A percentile compares a stretch with the other conserved stretches of the same genome.
phyloP scores from a whole-genome alignment of 768 basidiomycete species.

The Rhodotorula diobovata region DNA sequence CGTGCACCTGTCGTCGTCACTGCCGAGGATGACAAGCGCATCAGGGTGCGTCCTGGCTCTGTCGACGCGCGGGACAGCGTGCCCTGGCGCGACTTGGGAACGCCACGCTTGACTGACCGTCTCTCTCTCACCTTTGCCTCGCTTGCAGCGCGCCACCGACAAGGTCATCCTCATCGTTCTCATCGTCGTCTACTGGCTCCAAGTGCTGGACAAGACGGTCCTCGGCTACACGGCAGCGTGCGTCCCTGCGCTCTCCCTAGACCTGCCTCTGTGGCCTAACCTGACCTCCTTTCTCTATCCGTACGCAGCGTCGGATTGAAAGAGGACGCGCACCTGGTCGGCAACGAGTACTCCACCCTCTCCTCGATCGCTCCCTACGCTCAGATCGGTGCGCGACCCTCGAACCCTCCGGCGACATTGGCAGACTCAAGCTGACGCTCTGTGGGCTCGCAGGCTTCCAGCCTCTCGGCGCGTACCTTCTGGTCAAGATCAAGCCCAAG shows the following conservation, averaged over 20 bases:
- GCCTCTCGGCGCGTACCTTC: slow-evolving; percentile 31
- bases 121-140: too few species aligned
- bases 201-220: slow-evolving; percentile 45
- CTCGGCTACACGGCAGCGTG: slow-evolving; percentile 42
- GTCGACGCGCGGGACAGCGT: too few species aligned
- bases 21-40: slow-evolving; percentile 3
- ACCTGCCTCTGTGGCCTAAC: neutral
- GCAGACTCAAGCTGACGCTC: neutral
- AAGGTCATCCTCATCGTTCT: slow-evolving; percentile 41
- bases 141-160: slow-evolving; percentile 41
- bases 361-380: slow-evolving; percentile 36
- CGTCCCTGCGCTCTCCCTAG: neutral
- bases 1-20: neutral
- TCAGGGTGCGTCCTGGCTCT: neutral
- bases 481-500: slow-evolving; percentile 23
- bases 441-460: slow-evolving; percentile 1
- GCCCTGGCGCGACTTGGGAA: too few species aligned
- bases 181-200: slow-evolving; percentile 47
- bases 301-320: slow-evolving; percentile 41
- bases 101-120: neutral
- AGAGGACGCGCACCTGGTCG: slow-evolving; percentile 35
- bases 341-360: slow-evolving; percentile 42
- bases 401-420: too few species aligned
- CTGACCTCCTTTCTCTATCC: too few species aligned
- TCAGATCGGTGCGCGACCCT: slow-evolving; percentile 6